Conservation (phyloP, 106 monocot genomes). For the Gastrodia elata region DNA sequence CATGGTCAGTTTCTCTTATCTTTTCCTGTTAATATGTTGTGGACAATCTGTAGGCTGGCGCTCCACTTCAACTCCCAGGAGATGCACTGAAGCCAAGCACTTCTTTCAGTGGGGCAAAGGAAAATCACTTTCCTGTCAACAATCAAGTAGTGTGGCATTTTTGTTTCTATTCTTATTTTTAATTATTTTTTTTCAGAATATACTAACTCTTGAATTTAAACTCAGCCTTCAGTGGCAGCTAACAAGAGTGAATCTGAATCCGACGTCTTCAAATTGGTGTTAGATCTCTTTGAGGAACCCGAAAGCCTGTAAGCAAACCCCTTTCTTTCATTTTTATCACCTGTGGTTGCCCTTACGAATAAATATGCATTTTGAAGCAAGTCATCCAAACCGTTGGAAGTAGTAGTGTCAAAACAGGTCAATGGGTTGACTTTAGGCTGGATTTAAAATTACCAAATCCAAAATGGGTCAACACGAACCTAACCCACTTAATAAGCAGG, state of each 20-base stretch:
- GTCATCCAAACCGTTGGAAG: too few species aligned
- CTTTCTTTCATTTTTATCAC: not conserved
- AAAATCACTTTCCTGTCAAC: slow-evolving; percentile 17
- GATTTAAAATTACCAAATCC: too few species aligned
- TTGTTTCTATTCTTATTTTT: not conserved
- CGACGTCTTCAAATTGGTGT: slow-evolving; percentile 43
- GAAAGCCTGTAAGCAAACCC: slow-evolving; percentile 42
- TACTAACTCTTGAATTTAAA: not conserved
- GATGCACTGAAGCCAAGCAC: slow-evolving; percentile 3
- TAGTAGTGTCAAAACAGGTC: too few species aligned
- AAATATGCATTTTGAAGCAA: too few species aligned
- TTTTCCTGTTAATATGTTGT: not conserved
- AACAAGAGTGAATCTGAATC: slow-evolving; percentile 13
- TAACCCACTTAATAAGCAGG: too few species aligned
- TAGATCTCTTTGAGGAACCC: slow-evolving; percentile 61
- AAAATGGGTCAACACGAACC: too few species aligned
- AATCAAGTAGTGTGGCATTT: slow-evolving; percentile 26
- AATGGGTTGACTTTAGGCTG: too few species aligned
- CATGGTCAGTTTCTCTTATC: not conserved
- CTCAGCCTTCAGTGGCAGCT: slow-evolving; percentile 15
- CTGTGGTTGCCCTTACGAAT: too few species aligned
- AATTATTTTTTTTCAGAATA: not conserved
- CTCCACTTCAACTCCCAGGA: slow-evolving; percentile 6
- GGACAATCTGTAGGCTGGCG: not conserved
- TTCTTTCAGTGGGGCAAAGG: slow-evolving; percentile 13